Conservation (phyloP, 2,329 filamentous ascomycete species). For the Chrysosporium keratinophilum region DNA sequence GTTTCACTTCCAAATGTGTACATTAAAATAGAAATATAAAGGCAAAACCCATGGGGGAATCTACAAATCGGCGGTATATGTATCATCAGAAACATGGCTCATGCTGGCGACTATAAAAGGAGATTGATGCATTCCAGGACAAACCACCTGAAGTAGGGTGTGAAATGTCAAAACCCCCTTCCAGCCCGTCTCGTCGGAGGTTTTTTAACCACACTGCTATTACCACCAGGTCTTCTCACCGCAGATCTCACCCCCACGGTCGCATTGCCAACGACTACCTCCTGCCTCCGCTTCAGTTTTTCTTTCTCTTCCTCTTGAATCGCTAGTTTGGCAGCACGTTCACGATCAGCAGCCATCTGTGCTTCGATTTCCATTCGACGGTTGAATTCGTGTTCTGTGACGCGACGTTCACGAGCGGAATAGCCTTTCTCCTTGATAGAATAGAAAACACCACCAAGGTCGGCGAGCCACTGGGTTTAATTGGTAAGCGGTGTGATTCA, state of each 20-base stretch:
- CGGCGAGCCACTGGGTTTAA: slow-evolving; percentile 69
- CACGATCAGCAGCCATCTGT: slow-evolving; percentile 80
- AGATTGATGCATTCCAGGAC: not conserved
- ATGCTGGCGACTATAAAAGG: not conserved
- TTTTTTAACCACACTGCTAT: slow-evolving; percentile 34
- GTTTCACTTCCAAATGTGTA: not conserved
- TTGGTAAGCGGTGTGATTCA: not conserved
- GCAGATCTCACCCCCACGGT: slow-evolving; percentile 19
- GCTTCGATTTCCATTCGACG: slow-evolving; percentile 84
- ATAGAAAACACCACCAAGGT: slow-evolving; percentile 94
- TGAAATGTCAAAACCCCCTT: slow-evolving; percentile 19
- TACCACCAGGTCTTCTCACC: slow-evolving; percentile 30
- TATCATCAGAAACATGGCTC: not conserved
- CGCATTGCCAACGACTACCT: slow-evolving; percentile 27
- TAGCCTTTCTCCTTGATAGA: slow-evolving; percentile 97
- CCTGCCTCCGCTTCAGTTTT: slow-evolving; percentile 26
- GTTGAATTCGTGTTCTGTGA: slow-evolving; percentile 88
- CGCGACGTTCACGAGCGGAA: slow-evolving; percentile 69
- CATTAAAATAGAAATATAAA: not conserved
- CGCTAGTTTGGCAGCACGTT: slow-evolving; percentile 37
- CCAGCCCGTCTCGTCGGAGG: slow-evolving; percentile 29
- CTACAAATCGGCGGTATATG: not conserved
- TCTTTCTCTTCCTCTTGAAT: slow-evolving; percentile 30
- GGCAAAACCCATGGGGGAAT: not conserved
- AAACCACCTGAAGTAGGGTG: not conserved